Evolutionary conservation across 805 yeast species (phyloP).

Genomic region (Tetrapisispora phaffii): DNA sequence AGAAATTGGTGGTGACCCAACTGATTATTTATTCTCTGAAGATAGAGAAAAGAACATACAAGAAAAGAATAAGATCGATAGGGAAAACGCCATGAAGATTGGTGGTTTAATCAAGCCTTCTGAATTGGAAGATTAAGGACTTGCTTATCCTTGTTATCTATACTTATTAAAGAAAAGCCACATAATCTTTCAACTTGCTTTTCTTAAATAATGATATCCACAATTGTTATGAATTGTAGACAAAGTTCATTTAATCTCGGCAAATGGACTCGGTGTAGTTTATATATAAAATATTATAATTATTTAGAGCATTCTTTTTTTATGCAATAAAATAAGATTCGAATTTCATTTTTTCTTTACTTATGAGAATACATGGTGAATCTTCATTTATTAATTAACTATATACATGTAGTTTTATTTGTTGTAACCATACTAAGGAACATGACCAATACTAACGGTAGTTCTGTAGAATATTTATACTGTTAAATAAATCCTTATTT

Average conservation of each 20-base stretch:
- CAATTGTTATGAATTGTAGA: background rate
- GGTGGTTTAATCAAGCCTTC: conserved; percentile 94
- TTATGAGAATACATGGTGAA: background rate
- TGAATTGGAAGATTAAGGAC: conserved; percentile 69
- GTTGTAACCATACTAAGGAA: background rate
- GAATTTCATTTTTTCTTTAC: background rate
- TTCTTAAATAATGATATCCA: background rate
- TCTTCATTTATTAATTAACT: background rate
- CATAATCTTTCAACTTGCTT: background rate
- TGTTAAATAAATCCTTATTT: background rate
- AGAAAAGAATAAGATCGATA: conserved; percentile 60
- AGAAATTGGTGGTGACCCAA: conserved; percentile 90
- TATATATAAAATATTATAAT: background rate
- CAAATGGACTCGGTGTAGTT: background rate
- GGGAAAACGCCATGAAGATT: conserved; percentile 72
- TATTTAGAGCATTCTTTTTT: background rate
- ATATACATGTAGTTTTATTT: background rate
- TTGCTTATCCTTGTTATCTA: background rate
- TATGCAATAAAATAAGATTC: background rate
- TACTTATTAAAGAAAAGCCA: background rate
- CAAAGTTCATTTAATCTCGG: background rate
- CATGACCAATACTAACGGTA: background rate
- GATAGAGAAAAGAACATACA: conserved; percentile 71
- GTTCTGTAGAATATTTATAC: background rate
- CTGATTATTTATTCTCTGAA: conserved; percentile 89